Evolutionary conservation across 169 alveolate species (phyloP).

Genomic region (Perkinsus olseni): DNA sequence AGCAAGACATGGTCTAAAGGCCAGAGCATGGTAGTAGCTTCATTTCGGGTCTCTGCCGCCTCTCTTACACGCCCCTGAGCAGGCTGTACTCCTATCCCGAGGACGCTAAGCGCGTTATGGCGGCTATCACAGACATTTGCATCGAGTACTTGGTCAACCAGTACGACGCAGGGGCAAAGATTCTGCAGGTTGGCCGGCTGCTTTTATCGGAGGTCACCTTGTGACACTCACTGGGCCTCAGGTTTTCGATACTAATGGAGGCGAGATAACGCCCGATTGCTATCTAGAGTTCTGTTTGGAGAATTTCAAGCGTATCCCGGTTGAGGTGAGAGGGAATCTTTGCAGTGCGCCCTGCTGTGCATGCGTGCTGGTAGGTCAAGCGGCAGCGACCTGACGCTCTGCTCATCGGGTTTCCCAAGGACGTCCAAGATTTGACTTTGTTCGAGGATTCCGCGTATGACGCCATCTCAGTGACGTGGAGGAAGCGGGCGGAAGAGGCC

Average conservation of each 20-base stretch:
- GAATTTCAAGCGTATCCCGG: slow-evolving; percentile 13
- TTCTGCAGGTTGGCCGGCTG: slow-evolving; percentile 42
- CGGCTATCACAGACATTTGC: slow-evolving; percentile 37
- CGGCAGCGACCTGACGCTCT: slow-evolving; percentile 20
- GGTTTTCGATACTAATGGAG: slow-evolving; percentile 36
- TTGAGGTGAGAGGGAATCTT: slow-evolving; percentile 6
- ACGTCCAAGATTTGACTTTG: slow-evolving; percentile 6
- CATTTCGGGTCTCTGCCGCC: background rate
- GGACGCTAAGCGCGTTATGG: slow-evolving; percentile 40
- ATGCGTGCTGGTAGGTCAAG: slow-evolving; percentile 15
- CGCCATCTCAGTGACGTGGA: slow-evolving; percentile 24
- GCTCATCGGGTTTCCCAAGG: slow-evolving; percentile 36
- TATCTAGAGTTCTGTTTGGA: slow-evolving; percentile 23
- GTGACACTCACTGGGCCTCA: background rate
- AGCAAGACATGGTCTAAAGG: slow-evolving; percentile 39
- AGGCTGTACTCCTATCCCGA: slow-evolving; percentile 35
- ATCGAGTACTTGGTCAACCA: slow-evolving; percentile 48
- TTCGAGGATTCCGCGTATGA: slow-evolving; percentile 23
- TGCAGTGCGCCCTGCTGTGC: background rate
- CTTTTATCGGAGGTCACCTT: background rate
- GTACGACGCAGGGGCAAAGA: slow-evolving; percentile 59
- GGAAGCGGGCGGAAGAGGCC: background rate
- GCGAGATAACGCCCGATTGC: slow-evolving; percentile 17
- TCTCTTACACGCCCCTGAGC: background rate
- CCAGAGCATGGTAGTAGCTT: slow-evolving; percentile 32